phyloP scores from a whole-genome alignment of 305 asterid species.

The Fraxinus paxiana region DNA sequence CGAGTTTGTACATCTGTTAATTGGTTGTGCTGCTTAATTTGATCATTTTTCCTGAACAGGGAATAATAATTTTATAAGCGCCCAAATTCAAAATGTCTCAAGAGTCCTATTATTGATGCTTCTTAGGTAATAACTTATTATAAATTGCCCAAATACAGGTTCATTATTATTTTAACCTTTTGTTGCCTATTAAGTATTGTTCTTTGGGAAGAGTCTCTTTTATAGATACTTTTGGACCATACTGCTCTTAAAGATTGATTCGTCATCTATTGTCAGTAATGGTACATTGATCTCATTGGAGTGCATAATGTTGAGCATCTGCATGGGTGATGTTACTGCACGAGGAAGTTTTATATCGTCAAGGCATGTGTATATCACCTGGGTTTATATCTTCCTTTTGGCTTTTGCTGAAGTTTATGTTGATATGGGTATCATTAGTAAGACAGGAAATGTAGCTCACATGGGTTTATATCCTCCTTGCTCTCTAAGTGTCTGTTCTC shows the following conservation, averaged over 20 bases:
- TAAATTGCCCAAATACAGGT: not conserved
- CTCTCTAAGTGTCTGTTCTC: slow-evolving; percentile 16
- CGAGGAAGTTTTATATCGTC: not conserved
- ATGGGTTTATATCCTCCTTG: slow-evolving; percentile 3
- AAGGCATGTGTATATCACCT: not conserved
- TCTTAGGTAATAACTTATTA: not conserved
- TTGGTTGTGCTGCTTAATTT: not conserved
- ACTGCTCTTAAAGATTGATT: not conserved
- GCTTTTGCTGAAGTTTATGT: not conserved
- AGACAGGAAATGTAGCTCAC: not conserved
- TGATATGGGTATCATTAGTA: not conserved
- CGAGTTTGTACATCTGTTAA: not conserved
- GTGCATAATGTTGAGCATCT: not conserved
- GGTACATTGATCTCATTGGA: not conserved
- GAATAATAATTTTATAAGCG: not conserved
- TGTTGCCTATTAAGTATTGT: not conserved
- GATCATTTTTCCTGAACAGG: not conserved
- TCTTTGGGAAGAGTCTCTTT: not conserved
- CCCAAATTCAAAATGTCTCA: not conserved
- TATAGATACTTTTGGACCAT: not conserved
- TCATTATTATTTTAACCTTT: not conserved
- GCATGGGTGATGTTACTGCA: not conserved
- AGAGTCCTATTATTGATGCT: not conserved
- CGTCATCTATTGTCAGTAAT: not conserved
- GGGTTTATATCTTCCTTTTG: not conserved